Evolutionary conservation across 2,329 filamentous ascomycete genomes (phyloP).

Genomic region (Microdochium nivale): DNA sequence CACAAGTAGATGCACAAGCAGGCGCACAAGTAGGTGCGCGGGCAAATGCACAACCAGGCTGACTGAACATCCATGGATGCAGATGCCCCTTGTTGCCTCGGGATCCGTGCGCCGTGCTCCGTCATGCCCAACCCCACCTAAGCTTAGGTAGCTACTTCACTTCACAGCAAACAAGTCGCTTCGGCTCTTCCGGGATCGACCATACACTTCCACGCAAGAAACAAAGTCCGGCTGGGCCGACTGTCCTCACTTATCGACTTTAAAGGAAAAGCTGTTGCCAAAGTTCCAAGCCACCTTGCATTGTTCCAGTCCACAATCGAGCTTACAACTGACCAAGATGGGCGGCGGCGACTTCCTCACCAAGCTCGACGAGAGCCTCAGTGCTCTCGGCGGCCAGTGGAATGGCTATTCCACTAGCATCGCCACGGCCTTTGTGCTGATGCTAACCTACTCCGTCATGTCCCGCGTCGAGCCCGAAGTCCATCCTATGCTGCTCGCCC

Average conservation of each 20-base stretch:
- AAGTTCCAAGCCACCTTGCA: neutral
- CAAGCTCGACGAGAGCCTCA: constrained; percentile 63
- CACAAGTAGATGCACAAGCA: too few species aligned
- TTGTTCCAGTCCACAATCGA: neutral
- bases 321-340: neutral
- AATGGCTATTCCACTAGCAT: constrained; percentile 71
- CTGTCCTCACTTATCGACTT: neutral
- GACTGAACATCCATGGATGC: too few species aligned
- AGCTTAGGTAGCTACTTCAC: neutral
- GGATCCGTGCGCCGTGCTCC: neutral
- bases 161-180: neutral
- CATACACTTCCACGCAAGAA: neutral
- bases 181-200: neutral
- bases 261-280: neutral
- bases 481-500: constrained; percentile 81
- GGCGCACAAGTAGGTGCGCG: too few species aligned
- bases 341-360: constrained; percentile 34
- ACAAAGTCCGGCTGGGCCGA: neutral
- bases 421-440: constrained; percentile 53
- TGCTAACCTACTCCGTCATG: constrained; percentile 64
- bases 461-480: constrained; percentile 75
- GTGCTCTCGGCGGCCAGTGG: constrained; percentile 68
- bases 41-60: too few species aligned
- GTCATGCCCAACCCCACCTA: neutral
- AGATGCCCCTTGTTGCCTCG: neutral